These are phyloP conservation scores for Cyclotella sp. DNA, from an alignment of 108 stramenopile genomes.

Conservation along the genomic window DNA sequence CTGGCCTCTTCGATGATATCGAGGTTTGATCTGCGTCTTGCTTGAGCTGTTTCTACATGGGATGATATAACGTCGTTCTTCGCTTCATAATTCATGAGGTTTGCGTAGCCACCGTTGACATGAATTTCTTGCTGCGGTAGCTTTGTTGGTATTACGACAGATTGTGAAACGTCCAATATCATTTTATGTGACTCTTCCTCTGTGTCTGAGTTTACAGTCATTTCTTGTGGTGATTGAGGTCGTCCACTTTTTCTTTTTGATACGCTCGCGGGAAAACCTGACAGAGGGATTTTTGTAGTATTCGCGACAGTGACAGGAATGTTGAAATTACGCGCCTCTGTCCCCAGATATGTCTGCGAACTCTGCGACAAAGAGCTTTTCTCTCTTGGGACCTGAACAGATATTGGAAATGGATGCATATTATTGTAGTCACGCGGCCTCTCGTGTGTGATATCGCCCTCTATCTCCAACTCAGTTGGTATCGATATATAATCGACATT, in stretches of 20 bases:
- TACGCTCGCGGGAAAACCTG: not conserved
- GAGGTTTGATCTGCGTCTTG: not conserved
- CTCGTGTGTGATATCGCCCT: slow-evolving; percentile 7
- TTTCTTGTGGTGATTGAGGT: too few species aligned
- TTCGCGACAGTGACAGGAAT: not conserved
- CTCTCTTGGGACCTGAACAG: not conserved
- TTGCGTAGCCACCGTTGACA: not conserved
- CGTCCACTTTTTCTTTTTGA: too few species aligned
- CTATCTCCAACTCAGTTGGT: slow-evolving; percentile 38
- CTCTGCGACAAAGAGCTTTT: not conserved
- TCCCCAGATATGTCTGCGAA: not conserved
- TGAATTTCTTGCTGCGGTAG: not conserved
- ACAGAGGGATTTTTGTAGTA: not conserved
- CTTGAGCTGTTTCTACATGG: not conserved
- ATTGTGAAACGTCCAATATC: too few species aligned
- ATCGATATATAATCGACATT: slow-evolving; percentile 20
- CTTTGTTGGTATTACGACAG: too few species aligned
- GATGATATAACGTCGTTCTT: not conserved
- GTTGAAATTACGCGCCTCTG: not conserved
- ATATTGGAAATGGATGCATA: not conserved
- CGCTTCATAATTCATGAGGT: not conserved
- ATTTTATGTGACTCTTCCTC: too few species aligned
- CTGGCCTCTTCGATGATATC: slow-evolving; percentile 21
- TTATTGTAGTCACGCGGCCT: not conserved
- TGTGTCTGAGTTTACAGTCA: too few species aligned